phyloP scores from a whole-genome alignment of 2,329 filamentous ascomycete species.

The Alternaria incomplexa region DNA sequence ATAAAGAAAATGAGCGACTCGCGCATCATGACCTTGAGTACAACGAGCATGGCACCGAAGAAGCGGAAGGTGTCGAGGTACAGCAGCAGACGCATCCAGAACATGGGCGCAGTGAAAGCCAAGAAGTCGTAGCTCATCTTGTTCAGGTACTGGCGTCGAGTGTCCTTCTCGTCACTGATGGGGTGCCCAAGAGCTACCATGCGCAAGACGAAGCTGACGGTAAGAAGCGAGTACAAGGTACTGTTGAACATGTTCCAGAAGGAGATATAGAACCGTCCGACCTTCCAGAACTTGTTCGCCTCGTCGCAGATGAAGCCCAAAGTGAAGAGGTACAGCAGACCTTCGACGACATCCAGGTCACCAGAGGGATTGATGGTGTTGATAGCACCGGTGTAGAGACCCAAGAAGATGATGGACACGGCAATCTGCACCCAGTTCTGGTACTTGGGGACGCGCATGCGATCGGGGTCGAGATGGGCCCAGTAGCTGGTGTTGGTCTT shows the following conservation, averaged over 20 bases:
- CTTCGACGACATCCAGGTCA: conserved; percentile 83
- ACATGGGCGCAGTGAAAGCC: conserved; percentile 92
- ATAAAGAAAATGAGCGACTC: conserved; percentile 94
- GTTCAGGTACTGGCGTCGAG: conserved; percentile 68
- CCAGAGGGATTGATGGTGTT: conserved; percentile 90
- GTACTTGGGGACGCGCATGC: conserved; percentile 90
- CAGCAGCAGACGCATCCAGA: conserved; percentile 90
- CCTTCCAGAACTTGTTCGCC: conserved; percentile 87
- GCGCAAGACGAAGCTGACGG: conserved; percentile 78
- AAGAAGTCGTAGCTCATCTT: conserved; percentile 90
- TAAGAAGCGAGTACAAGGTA: conserved; percentile 78
- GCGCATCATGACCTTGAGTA: conserved; percentile 75
- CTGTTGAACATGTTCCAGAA: conserved; percentile 98
- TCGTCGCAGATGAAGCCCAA: conserved; percentile 91
- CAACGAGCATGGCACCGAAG: conserved; percentile 97
- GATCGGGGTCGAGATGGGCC: conserved; percentile 87
- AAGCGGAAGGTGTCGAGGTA: conserved; percentile 94
- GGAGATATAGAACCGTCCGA: conserved; percentile 85
- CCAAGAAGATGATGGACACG: conserved; percentile 82
- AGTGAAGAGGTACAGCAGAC: conserved; percentile 88
- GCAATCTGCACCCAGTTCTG: conserved; percentile 90
- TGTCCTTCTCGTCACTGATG: conserved; percentile 46
- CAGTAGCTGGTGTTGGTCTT: conserved; percentile 80
- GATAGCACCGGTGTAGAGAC: conserved; percentile 86
- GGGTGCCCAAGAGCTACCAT: conserved; percentile 76